Percentiles rank a stretch among this genome's conserved stretches.
phyloP scores from a whole-genome alignment of 179 eudicot genomes.

The Nepenthes alata region DNA sequence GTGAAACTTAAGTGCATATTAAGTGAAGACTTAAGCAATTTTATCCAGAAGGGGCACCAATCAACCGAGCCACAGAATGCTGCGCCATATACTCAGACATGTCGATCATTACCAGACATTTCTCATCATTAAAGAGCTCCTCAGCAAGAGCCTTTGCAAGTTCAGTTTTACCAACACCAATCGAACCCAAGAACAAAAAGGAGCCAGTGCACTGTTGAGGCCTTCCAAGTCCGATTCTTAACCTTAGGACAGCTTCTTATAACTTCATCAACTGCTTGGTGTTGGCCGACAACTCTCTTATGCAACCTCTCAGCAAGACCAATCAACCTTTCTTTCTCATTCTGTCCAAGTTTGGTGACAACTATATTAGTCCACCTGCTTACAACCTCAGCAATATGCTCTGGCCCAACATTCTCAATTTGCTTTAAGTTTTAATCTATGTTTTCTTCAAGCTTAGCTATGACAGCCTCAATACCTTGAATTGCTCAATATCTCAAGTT shows the following conservation, averaged over 20 bases:
- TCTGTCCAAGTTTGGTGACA: slow-evolving; percentile 53
- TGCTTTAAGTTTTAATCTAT: slow-evolving; percentile 41
- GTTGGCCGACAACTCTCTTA: slow-evolving; percentile 44
- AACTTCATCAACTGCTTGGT: slow-evolving; percentile 56
- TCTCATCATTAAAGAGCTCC: slow-evolving; percentile 69
- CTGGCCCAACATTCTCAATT: slow-evolving; percentile 68
- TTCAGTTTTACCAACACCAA: no score
- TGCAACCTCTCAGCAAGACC: slow-evolving; percentile 61
- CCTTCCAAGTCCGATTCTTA: slow-evolving; percentile 65
- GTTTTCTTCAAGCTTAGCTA: slow-evolving; percentile 48
- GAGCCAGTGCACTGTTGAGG: slow-evolving; percentile 49
- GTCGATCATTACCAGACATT: slow-evolving; percentile 61
- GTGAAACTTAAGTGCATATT: no score
- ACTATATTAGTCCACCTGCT: slow-evolving; percentile 88
- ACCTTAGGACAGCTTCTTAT: slow-evolving; percentile 66
- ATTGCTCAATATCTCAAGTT: slow-evolving; percentile 6
- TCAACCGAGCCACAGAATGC: slow-evolving; percentile 12
- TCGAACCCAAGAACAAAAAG: no score
- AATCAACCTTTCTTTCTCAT: slow-evolving; percentile 7
- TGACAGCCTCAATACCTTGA: slow-evolving; percentile 56
- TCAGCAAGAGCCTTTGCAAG: slow-evolving; percentile 75
- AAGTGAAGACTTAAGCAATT: no score
- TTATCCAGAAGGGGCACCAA: slow-evolving; percentile 28
- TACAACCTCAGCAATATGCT: slow-evolving; percentile 21
- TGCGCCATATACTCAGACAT: slow-evolving; percentile 96